Evolutionary conservation across 495 filamentous ascomycete species (phyloP).

Genomic region (Talaromyces borbonicus): DNA sequence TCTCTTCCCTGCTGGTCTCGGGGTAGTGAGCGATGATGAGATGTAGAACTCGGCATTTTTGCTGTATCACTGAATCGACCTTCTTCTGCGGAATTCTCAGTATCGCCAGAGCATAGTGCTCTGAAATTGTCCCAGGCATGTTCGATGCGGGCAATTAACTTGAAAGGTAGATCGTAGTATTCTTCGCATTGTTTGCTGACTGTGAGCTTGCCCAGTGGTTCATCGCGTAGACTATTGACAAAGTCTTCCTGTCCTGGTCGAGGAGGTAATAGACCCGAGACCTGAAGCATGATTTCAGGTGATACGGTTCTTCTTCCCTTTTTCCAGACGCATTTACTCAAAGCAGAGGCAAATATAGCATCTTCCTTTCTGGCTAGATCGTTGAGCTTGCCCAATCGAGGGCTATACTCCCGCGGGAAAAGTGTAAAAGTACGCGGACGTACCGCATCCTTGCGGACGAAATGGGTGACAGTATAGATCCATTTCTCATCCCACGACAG

Average conservation of each 20-base stretch:
- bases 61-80: too few species aligned
- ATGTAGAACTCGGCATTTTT: too few species aligned
- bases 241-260: conserved; percentile 6
- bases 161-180: conserved; percentile 7
- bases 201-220: conserved; percentile 6
- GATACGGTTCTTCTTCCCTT: conserved; percentile 65
- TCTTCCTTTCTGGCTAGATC: conserved; percentile 7
- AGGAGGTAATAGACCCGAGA: conserved; percentile 42
- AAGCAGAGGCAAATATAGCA: conserved; percentile 53
- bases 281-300: conserved; percentile 54
- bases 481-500: conserved; percentile 66
- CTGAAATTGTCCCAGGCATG: conserved; percentile 2
- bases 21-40: not conserved
- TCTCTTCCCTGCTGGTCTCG: conserved; percentile 3
- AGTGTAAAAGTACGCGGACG: conserved; percentile 11
- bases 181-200: conserved; percentile 4
- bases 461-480: conserved; percentile 55
- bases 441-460: conserved; percentile 44
- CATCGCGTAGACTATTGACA: not conserved
- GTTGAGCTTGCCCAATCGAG: conserved; percentile 4
- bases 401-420: conserved; percentile 1
- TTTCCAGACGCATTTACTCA: conserved; percentile 75
- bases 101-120: not conserved
- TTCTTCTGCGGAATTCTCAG: not conserved
- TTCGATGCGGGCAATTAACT: conserved; percentile 3